These are phyloP conservation scores for Starmerella bombi DNA, from an alignment of 805 yeast species.

Conservation along the genomic window DNA sequence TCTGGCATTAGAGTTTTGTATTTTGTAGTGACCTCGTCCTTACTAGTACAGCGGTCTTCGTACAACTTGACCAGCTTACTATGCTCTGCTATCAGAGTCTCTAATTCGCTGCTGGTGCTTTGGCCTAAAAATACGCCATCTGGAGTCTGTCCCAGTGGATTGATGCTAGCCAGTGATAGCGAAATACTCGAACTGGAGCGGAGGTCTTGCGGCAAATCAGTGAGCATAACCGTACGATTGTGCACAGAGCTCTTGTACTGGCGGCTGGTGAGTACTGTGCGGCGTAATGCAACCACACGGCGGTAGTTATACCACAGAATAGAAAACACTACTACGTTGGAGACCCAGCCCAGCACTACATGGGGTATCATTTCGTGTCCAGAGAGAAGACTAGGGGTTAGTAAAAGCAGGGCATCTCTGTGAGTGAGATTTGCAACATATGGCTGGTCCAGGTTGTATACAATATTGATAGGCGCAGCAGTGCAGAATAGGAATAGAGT, in stretches of 20 bases:
- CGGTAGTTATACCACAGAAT: slow-evolving; percentile 24
- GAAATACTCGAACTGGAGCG: slow-evolving; percentile 23
- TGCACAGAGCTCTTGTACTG: slow-evolving; percentile 21
- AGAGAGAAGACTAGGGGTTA: slow-evolving; percentile 28
- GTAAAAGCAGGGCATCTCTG: slow-evolving; percentile 26
- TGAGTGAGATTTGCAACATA: slow-evolving; percentile 20
- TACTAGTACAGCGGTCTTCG: not conserved
- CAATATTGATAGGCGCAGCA: slow-evolving; percentile 29
- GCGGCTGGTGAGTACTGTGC: slow-evolving; percentile 16
- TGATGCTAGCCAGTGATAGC: slow-evolving; percentile 4
- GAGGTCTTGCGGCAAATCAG: slow-evolving; percentile 23
- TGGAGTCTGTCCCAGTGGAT: slow-evolving; percentile 2
- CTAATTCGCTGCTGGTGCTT: not conserved
- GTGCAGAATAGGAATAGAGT: slow-evolving; percentile 26
- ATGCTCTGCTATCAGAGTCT: not conserved
- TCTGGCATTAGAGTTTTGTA: not conserved
- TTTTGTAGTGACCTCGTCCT: not conserved
- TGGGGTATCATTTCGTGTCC: slow-evolving; percentile 27
- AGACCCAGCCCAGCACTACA: slow-evolving; percentile 26
- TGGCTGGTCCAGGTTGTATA: slow-evolving; percentile 22
- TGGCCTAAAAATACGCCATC: not conserved
- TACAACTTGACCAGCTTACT: not conserved
- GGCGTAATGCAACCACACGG: slow-evolving; percentile 21
- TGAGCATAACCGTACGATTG: slow-evolving; percentile 26
- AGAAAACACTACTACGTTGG: slow-evolving; percentile 22